phyloP scores from a whole-genome alignment of 805 yeast species.

The Aciculoconidium aculeatum region DNA sequence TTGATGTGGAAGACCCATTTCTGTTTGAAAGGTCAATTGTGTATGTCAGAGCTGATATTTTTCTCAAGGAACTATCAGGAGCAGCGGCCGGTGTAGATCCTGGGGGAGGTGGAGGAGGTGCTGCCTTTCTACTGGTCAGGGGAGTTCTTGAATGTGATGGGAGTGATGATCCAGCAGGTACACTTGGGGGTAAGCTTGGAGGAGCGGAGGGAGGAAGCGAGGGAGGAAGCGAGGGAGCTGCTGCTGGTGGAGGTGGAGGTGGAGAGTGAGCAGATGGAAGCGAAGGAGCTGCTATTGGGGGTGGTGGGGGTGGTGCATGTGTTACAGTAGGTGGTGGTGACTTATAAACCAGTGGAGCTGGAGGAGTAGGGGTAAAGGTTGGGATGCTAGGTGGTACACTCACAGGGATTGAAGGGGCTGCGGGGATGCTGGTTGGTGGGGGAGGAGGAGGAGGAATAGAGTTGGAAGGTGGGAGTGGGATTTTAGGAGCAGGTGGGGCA shows the following conservation, averaged over 20 bases:
- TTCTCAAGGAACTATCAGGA: conserved; percentile 48
- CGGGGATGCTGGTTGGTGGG: conserved; percentile 6
- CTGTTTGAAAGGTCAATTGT: conserved; percentile 44
- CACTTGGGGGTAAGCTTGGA: conserved; percentile 8
- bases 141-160: conserved; percentile 9
- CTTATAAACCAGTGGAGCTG: conserved; percentile 13
- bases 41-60: conserved; percentile 60
- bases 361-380: conserved; percentile 8
- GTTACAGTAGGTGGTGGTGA: conserved; percentile 14
- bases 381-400: conserved; percentile 8
- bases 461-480: conserved; percentile 15
- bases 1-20: conserved; percentile 14
- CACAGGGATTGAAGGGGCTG: conserved; percentile 9
- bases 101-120: conserved; percentile 27
- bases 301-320: conserved; percentile 13
- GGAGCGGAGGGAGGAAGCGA: conserved; percentile 7
- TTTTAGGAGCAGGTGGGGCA: conserved; percentile 11
- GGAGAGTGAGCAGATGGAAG: conserved; percentile 7
- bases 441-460: conserved; percentile 10
- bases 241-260: conserved; percentile 14
- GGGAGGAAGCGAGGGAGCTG: conserved; percentile 14
- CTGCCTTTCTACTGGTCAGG: conserved; percentile 19
- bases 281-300: conserved; percentile 9
- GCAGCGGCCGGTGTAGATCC: conserved; percentile 37
- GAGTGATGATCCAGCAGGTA: conserved; percentile 11